A percentile compares a stretch with the other conserved stretches of the same genome.
Evolutionary conservation across 345 rosid species (phyloP).

Genomic region (Luvunga scandens): DNA sequence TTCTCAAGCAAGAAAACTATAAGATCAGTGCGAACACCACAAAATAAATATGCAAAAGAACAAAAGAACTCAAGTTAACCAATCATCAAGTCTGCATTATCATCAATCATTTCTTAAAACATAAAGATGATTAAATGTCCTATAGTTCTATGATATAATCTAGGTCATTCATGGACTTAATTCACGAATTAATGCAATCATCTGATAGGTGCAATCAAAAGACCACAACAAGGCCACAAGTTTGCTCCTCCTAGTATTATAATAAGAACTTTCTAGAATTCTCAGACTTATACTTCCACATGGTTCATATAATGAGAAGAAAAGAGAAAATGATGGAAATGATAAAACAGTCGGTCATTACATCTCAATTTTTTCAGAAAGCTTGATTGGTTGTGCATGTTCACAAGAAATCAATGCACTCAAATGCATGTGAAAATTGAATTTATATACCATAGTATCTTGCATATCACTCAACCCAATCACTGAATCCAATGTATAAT

Average conservation of each 20-base stretch:
- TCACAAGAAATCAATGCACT: neutral
- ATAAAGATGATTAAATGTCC: neutral
- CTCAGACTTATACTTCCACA: neutral
- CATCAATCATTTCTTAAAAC: neutral
- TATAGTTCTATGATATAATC: neutral
- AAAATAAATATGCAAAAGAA: neutral
- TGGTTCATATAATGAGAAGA: neutral
- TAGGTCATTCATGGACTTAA: neutral
- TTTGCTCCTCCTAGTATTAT: neutral
- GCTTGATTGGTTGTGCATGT: neutral
- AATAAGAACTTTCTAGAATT: neutral
- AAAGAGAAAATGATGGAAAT: neutral
- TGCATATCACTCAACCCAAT: constrained; percentile 27
- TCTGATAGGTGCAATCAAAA: neutral
- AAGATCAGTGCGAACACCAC: neutral
- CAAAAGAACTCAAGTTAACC: neutral
- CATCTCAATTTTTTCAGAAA: neutral
- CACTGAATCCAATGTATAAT: constrained; percentile 22
- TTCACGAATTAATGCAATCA: neutral
- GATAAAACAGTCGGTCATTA: neutral
- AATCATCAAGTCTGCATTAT: neutral
- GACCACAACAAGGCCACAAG: neutral
- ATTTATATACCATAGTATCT: constrained; percentile 35
- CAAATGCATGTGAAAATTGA: constrained; percentile 8
- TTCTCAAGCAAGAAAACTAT: neutral